Conservation (phyloP, 306 rosid species). For the Dicorynia guianensis region DNA sequence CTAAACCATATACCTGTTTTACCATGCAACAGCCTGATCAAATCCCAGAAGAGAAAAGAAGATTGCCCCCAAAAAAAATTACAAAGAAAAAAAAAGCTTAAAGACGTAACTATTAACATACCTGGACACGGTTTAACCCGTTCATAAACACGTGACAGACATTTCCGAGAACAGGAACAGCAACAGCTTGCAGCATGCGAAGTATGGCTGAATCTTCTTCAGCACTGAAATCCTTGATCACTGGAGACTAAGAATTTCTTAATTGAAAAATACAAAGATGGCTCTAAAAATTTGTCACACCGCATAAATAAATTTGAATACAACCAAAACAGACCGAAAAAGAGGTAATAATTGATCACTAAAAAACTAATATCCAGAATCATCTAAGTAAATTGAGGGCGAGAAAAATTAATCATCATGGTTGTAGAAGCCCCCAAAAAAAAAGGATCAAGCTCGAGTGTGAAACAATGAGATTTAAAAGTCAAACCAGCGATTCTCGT, state of each 20-base stretch:
- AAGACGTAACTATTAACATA: slow-evolving; percentile 9
- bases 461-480: neutral
- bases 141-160: slow-evolving; percentile 95
- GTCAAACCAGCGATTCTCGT: neutral
- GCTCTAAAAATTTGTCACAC: neutral
- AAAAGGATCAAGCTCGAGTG: neutral
- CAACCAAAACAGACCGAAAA: no score
- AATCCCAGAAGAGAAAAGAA: neutral
- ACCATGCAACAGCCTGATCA: slow-evolving; percentile 39
- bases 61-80: neutral
- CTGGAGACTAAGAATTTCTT: slow-evolving; percentile 44
- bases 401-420: neutral
- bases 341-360: neutral
- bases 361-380: neutral
- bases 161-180: slow-evolving; percentile 90
- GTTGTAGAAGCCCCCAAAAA: no score
- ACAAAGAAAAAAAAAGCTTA: neutral
- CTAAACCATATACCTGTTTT: slow-evolving; percentile 82
- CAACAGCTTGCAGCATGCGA: slow-evolving; percentile 93
- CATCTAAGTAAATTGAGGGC: slow-evolving; percentile 5
- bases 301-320: no score
- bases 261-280: neutral
- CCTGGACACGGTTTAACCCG: slow-evolving; percentile 90
- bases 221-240: slow-evolving; percentile 66
- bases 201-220: slow-evolving; percentile 82